Percentiles rank a stretch among this genome's conserved stretches.
Conservation (phyloP, 2,329 filamentous ascomycete genomes). For the Neospermospora avenae region DNA sequence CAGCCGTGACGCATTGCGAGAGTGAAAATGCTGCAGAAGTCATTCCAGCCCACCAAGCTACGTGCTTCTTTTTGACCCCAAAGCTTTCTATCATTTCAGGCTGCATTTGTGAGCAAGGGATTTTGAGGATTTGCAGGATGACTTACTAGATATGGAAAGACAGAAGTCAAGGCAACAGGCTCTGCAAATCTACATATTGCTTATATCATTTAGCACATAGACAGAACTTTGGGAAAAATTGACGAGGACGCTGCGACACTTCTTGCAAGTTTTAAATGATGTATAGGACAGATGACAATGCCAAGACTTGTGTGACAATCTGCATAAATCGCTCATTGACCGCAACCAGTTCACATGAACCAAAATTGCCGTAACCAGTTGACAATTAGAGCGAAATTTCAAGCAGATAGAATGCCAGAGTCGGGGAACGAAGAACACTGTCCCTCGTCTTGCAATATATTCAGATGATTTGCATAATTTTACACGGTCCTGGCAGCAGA, state of each 20-base stretch:
- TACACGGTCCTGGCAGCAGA: not conserved
- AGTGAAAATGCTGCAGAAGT: slow-evolving; percentile 71
- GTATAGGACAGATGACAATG: not conserved
- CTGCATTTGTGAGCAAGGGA: slow-evolving; percentile 38
- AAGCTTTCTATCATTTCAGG: slow-evolving; percentile 85
- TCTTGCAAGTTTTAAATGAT: not conserved
- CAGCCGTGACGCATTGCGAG: slow-evolving; percentile 66
- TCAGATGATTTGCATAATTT: not conserved
- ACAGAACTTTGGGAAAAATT: slow-evolving; percentile 27
- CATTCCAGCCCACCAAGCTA: slow-evolving; percentile 78
- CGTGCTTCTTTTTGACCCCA: slow-evolving; percentile 64
- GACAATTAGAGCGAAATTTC: no score
- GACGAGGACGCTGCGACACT: not conserved
- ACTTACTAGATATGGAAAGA: slow-evolving; percentile 42
- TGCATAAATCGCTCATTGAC: not conserved
- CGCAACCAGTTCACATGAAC: not conserved
- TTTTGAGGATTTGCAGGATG: not conserved
- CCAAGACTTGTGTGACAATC: not conserved
- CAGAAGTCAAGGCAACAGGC: slow-evolving; percentile 62
- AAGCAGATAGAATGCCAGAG: no score
- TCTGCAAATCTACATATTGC: slow-evolving; percentile 78
- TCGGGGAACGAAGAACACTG: not conserved
- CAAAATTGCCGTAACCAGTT: no score
- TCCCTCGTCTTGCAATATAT: not conserved
- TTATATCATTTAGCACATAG: slow-evolving; percentile 38